Conservation (phyloP, 495 filamentous ascomycete species). For the Cercophora samala region DNA sequence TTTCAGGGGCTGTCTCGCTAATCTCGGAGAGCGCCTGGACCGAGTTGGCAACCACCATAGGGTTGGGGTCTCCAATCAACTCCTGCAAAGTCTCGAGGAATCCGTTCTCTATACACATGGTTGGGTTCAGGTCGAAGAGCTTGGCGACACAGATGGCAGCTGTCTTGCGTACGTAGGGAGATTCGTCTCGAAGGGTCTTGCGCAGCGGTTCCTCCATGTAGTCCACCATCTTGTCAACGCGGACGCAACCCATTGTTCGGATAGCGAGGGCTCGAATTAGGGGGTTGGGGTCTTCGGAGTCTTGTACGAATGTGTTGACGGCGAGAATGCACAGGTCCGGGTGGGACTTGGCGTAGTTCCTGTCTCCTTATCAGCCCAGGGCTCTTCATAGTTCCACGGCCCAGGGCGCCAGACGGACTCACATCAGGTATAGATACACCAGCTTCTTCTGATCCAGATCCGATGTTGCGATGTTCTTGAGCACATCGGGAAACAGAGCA, state of each 20-base stretch:
- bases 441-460: constrained; percentile 99
- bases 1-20: constrained; percentile 83
- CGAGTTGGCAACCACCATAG: constrained; percentile 97
- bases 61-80: constrained; percentile 94
- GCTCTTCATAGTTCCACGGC: background rate
- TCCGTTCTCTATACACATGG: constrained; percentile 91
- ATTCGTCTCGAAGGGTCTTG: constrained; percentile 96
- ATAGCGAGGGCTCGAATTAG: constrained; percentile 92
- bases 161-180: constrained; percentile 96
- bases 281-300: constrained; percentile 97
- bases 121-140: constrained; percentile 89
- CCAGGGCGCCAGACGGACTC: constrained; percentile 29
- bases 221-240: constrained; percentile 99
- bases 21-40: constrained; percentile 94
- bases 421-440: constrained; percentile 98
- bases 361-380: constrained; percentile 38
- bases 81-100: constrained; percentile 96
- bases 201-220: constrained; percentile 99
- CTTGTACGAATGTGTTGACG: constrained; percentile 99
- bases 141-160: constrained; percentile 98
- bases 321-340: constrained; percentile 98
- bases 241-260: constrained; percentile 98
- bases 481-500: constrained; percentile 91
- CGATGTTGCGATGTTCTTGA: constrained; percentile 95
- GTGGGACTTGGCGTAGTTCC: constrained; percentile 99